Evolutionary conservation across 1,139 yeast species (phyloP), one percentile per base, ranked within the genome.

Genomic region (Hyphopichia buzzinii): DNA sequence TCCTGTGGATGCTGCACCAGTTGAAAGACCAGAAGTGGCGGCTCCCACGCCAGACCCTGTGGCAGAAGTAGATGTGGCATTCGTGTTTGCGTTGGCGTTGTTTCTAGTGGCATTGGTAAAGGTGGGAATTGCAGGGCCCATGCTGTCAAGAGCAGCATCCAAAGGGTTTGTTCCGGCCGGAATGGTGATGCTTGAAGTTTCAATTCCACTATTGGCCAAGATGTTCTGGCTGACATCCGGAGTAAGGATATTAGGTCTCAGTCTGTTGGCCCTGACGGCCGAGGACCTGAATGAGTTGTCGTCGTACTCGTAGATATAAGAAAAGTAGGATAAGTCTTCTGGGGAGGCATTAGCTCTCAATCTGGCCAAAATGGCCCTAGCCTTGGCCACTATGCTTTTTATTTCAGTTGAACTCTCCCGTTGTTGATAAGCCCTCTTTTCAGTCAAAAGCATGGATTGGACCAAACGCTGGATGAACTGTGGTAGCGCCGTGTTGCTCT

Each of bases 401-500:
- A 68, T 61, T 29, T 51, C 57, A 1, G 30, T 19, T 10, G 50
- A 41, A 0, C 55, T 41, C 30, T 55, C 64, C 23, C 55, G 46
- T 43, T 68, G 74, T 39, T 70, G 75, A 38, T 52, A 52, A 3
- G 74, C 69, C 35, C 76, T 55, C 32, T 52, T 63, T 44, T 67
- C 74, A 10, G 73, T 64, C 10, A 70, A 52, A 3, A 64, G 47
- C 17, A 67, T 57, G 4, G 72, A 56, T 44, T 55, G 67, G n/a
- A 59, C 51, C 12, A 69, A 42, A 35, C 64, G 56, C 38, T 64
- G 69, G 6, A 68, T 57, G 41, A 69, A 68, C 42, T 66, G 74
- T 3, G 75, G 75, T 40, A 68, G 51, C 3, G 61, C 49, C 1
- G 61, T 44, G 27, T 44, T 43, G 13, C 50, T 38, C 36, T 57